Evolutionary conservation across 2,329 filamentous ascomycete species (phyloP), one percentile per base, ranked within the genome.

Genomic region (Fusarium bactridioides): DNA sequence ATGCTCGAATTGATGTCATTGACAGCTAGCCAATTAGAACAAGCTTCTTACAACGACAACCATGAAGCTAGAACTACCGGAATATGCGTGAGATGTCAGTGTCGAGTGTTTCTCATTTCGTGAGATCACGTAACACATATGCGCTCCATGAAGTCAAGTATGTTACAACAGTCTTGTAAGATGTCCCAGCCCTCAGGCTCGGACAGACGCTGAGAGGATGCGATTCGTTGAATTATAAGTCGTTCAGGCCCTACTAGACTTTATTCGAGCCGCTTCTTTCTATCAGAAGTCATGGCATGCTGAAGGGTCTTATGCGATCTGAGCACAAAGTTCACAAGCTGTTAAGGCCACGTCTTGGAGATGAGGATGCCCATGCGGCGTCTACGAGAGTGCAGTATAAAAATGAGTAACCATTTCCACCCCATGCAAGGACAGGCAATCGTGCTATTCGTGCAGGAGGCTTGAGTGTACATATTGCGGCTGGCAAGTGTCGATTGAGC

Each of bases 391-490:
- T 8, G 16, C 11, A 4, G 16, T 19, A 10, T 9, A 50, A 10
- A 2, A 13, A 33, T 10, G 2, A 13, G 8, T 2, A 19, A 19
- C 5, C 4, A 23, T 5, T 23, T 23, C 11, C 9, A 50, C 3
- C 8, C 0, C 4, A 18, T 4, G 7, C 5, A 50, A 31, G 4
- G 12, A 0, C 3, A 33, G 5, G 1, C 1, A 5, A 7, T 13
- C 3, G 29, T 23, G 1, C 8, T 23, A 6, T 10, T 50, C 11
- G 5, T 23, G 8, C 15, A 33, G 2, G 10, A 23, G 16, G 16
- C 16, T 19, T 50, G 4, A 33, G 8, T 5, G 0, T 10, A 4
- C 16, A 10, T 19, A 23, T 33, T 12, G 9, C 3, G n/a, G 4
- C 29, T 23, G n/a, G n/a, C n/a, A 19, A 23, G 47, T 3, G 16